phyloP scores from a whole-genome alignment of 2,329 filamentous ascomycete species.

The Pseudogymnoascus sp. region DNA sequence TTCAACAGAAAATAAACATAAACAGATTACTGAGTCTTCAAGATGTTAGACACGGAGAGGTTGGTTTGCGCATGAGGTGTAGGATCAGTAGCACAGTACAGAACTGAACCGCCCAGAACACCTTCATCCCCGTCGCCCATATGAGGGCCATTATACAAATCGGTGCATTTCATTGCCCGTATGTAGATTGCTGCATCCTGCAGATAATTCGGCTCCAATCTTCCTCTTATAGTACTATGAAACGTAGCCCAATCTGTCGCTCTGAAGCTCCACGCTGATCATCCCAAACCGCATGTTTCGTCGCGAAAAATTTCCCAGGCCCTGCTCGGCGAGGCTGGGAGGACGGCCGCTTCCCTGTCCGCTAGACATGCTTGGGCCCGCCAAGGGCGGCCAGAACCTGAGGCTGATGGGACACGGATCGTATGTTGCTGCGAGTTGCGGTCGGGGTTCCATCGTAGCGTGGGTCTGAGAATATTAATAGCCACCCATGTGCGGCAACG shows the following conservation, averaged over 20 bases:
- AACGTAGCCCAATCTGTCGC: neutral
- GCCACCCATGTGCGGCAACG: neutral
- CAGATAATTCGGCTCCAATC: neutral
- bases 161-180: neutral
- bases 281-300: neutral
- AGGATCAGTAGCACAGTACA: neutral
- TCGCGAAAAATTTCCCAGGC: neutral
- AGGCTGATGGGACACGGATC: slow-evolving; percentile 4
- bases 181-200: neutral
- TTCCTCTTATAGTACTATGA: neutral
- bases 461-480: neutral
- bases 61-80: neutral
- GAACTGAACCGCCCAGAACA: neutral
- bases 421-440: neutral
- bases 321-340: neutral
- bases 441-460: neutral
- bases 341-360: neutral
- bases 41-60: slow-evolving; percentile 1
- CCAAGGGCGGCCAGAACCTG: slow-evolving; percentile 3
- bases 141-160: neutral
- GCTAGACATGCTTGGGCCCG: neutral
- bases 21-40: neutral
- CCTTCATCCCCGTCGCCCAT: neutral
- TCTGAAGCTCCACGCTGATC: neutral
- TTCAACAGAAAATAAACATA: neutral